Base-by-base conservation (phyloP, 306 rosid species). In the Vigna trinervia region DNA sequence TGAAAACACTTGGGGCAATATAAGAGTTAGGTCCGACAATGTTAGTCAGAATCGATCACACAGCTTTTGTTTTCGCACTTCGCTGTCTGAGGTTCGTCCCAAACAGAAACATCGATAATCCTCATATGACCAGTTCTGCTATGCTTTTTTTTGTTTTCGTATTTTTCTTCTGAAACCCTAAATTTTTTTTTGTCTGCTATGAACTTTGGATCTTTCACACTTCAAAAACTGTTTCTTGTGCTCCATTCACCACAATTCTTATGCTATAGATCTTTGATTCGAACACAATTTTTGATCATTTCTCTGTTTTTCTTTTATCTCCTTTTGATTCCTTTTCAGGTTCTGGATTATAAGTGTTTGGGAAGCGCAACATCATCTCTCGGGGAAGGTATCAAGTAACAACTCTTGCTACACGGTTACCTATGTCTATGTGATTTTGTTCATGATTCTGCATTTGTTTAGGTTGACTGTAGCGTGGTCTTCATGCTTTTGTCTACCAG, bases 41-140 rank as follows among this genome's bases (percentile, higher is more conserved):
- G 61, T 53, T 43, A 72, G 82, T 85, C 73, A 61, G 84, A 82
- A 75, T 70, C 86, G 69, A 80, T 78, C 81, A 74, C 88, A 69
- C 81, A 74, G 73, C 75, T 75, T 62, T 61, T 76, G 68, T 63
- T 77, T 62, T 54, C 56, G 83, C 81, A 63, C 76, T 69, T 85
- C 68, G 67, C 78, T 66, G 20, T 79, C 65, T 75, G 28, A 64
- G 84, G 80, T 85, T 79, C 54, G 78, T 82, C 72, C 65, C 71
- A 47, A 73, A 30, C 71, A 77, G 48, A 69, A 62, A 15, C 66
- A 78, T 79, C 77, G 13, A 71, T 69, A 75, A 70, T 85, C 73
- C 5, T 78, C 60, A 6, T 64, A 6, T 64, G 59, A 78, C 67
- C 67, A 32, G n/a, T 6, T 70, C 81, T 81, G 30, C 17, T 70